Base-by-base conservation (phyloP, 352 stramenopile species). In the Globisporangium radiosum region DNA sequence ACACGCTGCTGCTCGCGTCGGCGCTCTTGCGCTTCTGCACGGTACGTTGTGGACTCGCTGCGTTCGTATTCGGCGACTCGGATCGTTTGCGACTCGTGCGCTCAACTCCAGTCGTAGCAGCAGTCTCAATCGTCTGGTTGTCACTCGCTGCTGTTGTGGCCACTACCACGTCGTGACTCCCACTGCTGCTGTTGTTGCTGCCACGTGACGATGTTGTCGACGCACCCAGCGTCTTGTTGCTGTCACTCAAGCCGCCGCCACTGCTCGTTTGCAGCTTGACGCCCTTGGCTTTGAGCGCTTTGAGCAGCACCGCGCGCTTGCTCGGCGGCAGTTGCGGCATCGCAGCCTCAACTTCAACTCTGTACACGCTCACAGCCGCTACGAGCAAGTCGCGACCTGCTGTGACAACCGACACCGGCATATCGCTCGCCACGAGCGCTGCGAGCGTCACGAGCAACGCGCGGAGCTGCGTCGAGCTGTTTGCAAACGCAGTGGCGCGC, bases 361-460 rank as follows among this genome's bases (percentile, higher is more conserved):
- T 63, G 61, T 84, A 92, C 49, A 83, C 63, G 25, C 72, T 69
- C 9, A 33, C 25, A 33, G 70, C 72, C 3, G 66, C 64, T 7
- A 83, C 59, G 47, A 76, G 68, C 6, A 92, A 57, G 2, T 88
- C 75, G 3, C 78, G 65, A 63, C 77, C 87, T 1, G 75, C 78
- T 36, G 66, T 75, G 19, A 73, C 69, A 7, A 90, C 71, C 15
- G 81, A 73, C 40, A 91, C 73, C 0, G 83, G 81, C 4, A 67
- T 62, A 49, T 94, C 85, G 19, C 62, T 55, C 60, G 91, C 77
- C 59, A 90, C 62, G 5, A 90, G 68, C 9, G 88, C 73, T 44
- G 76, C 78, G 17, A 92, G 70, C 56, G 88, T 91, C 5, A 75
- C 73, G 38, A 94, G 60, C 45, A 94, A 77, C 8, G 68, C 25